A percentile compares a stretch with the other conserved stretches of the same genome.
Conservation (phyloP, 805 yeast genomes). For the Wickerhamiella australiensis region DNA sequence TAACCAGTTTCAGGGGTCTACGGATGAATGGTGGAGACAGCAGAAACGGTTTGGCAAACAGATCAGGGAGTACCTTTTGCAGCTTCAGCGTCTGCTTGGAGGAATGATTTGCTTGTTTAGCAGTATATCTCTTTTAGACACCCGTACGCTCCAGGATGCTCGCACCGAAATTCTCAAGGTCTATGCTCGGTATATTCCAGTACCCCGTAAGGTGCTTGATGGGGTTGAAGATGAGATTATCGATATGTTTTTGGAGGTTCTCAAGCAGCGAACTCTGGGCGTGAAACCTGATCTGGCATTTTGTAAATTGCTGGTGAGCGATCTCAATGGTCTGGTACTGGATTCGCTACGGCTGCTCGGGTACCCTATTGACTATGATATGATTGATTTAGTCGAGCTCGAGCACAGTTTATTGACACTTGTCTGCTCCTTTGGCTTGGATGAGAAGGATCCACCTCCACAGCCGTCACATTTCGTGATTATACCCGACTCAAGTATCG, state of each 20-base stretch:
- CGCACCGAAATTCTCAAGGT: not conserved
- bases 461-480: constrained; percentile 47
- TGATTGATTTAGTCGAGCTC: constrained; percentile 46
- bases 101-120: constrained; percentile 3
- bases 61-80: not conserved
- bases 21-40: constrained; percentile 10
- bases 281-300: constrained; percentile 30
- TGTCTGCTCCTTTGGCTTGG: constrained; percentile 3
- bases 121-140: constrained; percentile 25
- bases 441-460: constrained; percentile 16
- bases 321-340: constrained; percentile 48
- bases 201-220: not conserved
- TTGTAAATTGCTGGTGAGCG: constrained; percentile 40
- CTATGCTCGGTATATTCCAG: not conserved
- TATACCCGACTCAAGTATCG: constrained; percentile 53
- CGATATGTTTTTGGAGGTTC: constrained; percentile 39
- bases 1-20: not conserved
- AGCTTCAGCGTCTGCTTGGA: not conserved
- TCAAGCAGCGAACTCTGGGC: not conserved
- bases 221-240: constrained; percentile 30
- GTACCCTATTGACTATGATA: constrained; percentile 51
- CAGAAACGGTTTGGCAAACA: constrained; percentile 1
- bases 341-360: constrained; percentile 54
- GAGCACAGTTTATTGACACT: constrained; percentile 40
- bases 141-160: not conserved